Evolutionary conservation across 495 filamentous ascomycete species (phyloP).

Genomic region (Penicillium pulvis): DNA sequence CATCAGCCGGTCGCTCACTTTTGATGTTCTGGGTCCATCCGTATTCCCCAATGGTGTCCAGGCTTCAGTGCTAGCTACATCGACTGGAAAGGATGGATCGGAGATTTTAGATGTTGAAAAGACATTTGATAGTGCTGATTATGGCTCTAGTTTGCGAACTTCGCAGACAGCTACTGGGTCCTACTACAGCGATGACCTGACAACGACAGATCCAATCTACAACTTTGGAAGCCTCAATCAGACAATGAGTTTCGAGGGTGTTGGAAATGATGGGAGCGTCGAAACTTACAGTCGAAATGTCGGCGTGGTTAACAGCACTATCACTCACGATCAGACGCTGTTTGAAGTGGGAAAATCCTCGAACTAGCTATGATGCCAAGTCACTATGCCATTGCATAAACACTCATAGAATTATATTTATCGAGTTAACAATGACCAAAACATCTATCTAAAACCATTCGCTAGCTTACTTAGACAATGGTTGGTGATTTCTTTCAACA

Average conservation of each 20-base stretch:
- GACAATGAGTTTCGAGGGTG: constrained; percentile 1
- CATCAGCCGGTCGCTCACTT: constrained; percentile 1
- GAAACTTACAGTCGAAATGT: constrained; percentile 1
- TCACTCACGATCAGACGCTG: neutral
- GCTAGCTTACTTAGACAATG: neutral
- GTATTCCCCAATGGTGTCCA: constrained; percentile 3
- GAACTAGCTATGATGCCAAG: neutral
- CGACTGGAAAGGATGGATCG: neutral
- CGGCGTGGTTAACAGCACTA: neutral
- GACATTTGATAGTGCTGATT: neutral
- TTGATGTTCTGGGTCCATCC: neutral
- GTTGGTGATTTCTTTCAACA: neutral
- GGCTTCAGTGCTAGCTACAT: neutral
- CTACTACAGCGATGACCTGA: neutral
- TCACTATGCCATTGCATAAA: too few species aligned
- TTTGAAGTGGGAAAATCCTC: constrained; percentile 1
- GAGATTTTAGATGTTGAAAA: neutral
- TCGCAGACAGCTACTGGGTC: neutral
- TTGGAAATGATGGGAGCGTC: neutral
- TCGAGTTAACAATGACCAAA: too few species aligned
- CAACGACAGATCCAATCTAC: neutral
- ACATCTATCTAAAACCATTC: too few species aligned
- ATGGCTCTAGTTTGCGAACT: neutral
- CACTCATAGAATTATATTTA: neutral
- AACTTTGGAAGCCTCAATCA: constrained; percentile 3